phyloP scores from a whole-genome alignment of 768 basidiomycete species.

The Paxillus ammoniavirescens region DNA sequence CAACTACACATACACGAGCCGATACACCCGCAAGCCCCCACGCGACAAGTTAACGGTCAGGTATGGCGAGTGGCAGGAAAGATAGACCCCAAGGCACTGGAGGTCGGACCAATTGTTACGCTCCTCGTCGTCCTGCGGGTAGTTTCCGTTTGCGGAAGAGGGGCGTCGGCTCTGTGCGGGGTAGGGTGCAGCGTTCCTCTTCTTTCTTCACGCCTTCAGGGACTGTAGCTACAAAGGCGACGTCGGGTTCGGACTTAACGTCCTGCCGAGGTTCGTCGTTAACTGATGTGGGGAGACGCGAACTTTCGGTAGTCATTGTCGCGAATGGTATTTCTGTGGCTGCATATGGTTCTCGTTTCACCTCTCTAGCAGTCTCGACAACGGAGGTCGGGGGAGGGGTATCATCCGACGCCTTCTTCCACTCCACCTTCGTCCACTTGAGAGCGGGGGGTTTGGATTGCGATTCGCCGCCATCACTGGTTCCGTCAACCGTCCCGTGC shows the following conservation, averaged over 20 bases:
- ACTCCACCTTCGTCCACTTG: constrained; percentile 38
- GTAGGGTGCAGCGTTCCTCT: neutral
- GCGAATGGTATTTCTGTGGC: constrained; percentile 2
- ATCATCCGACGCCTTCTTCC: constrained; percentile 27
- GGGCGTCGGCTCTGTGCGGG: neutral
- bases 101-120: neutral
- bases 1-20: too few relatives aligned
- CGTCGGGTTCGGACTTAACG: constrained; percentile 7
- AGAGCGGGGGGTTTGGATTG: constrained; percentile 13
- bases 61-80: too few relatives aligned
- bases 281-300: neutral
- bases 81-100: too few relatives aligned
- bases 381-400: neutral
- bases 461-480: neutral
- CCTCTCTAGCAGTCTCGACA: neutral
- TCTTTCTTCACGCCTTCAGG: constrained; percentile 9
- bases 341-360: neutral
- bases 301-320: neutral
- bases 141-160: constrained; percentile 35
- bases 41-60: too few relatives aligned
- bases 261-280: neutral
- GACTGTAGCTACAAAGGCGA: neutral
- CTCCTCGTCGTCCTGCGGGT: constrained; percentile 6
- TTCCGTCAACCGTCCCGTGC: constrained; percentile 5
- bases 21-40: too few relatives aligned